These are phyloP conservation scores for Colletotrichum abscissum DNA, from an alignment of 2,329 filamentous ascomycete genomes.

Conservation along the genomic window DNA sequence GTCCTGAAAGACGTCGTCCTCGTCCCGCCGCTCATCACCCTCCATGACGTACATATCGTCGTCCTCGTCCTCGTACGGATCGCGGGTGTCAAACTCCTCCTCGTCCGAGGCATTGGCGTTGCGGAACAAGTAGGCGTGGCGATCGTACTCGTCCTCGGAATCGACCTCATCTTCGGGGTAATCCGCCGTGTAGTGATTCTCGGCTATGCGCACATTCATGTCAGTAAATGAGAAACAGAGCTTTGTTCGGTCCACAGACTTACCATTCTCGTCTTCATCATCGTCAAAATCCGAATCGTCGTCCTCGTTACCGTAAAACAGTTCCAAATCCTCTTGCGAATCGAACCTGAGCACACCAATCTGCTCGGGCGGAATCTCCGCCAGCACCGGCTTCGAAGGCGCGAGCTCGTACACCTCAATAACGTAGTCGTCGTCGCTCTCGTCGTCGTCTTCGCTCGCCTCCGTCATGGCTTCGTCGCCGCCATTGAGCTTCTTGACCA, in stretches of 20 bases:
- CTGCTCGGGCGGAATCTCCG: constrained; percentile 59
- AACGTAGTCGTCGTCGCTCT: constrained; percentile 68
- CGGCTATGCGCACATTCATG: constrained; percentile 58
- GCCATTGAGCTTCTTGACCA: constrained; percentile 37
- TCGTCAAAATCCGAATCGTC: constrained; percentile 74
- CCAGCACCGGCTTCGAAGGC: constrained; percentile 61
- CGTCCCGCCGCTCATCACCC: constrained; percentile 47
- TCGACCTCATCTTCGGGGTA: constrained; percentile 85
- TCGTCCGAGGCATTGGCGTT: constrained; percentile 65
- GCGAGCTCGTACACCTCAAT: constrained; percentile 74
- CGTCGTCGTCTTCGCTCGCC: constrained; percentile 54
- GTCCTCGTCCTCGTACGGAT: constrained; percentile 50
- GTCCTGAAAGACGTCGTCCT: constrained; percentile 41
- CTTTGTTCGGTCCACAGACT: constrained; percentile 26
- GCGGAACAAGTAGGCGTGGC: constrained; percentile 66
- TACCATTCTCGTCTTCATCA: constrained; percentile 75
- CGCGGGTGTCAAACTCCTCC: constrained; percentile 62
- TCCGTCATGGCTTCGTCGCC: constrained; percentile 51
- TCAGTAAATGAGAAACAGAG: background rate
- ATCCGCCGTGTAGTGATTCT: constrained; percentile 83
- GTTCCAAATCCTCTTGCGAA: constrained; percentile 66
- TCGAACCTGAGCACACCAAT: constrained; percentile 69
- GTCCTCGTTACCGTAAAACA: constrained; percentile 69
- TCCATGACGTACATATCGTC: constrained; percentile 48
- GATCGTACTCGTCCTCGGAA: constrained; percentile 67